A percentile compares a stretch with the other conserved stretches of the same genome.
Evolutionary conservation across 2,329 filamentous ascomycete species (phyloP).

Genomic region (Cyphellophora europaea): DNA sequence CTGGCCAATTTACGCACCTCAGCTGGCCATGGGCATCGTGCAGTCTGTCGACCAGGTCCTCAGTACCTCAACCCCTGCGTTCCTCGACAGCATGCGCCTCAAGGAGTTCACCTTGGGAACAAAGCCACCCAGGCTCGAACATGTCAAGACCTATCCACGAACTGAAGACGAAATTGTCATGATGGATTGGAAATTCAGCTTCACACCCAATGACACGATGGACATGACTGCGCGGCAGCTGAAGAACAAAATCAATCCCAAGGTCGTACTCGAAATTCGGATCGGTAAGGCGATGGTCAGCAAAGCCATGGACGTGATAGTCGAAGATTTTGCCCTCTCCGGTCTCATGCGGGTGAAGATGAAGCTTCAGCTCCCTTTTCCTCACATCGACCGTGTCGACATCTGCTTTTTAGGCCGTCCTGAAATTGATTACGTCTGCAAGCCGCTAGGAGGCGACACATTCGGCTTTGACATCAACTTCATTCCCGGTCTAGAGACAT

Average conservation of each 20-base stretch:
- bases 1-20: constrained; percentile 96
- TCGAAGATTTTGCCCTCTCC: constrained; percentile 94
- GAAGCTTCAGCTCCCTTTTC: constrained; percentile 92
- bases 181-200: constrained; percentile 99
- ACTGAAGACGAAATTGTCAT: constrained; percentile 90
- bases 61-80: constrained; percentile 81
- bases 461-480: constrained; percentile 99
- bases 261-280: constrained; percentile 87
- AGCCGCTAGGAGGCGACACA: constrained; percentile 87
- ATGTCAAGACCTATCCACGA: constrained; percentile 96
- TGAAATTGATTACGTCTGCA: constrained; percentile 92
- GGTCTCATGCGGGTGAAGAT: constrained; percentile 95
- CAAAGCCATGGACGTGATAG: constrained; percentile 93
- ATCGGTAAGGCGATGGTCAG: constrained; percentile 94
- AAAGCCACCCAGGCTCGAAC: constrained; percentile 91
- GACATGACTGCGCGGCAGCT: constrained; percentile 86
- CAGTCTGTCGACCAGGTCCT: constrained; percentile 92
- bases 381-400: constrained; percentile 88
- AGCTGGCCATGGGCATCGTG: constrained; percentile 84
- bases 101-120: constrained; percentile 89
- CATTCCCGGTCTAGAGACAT: constrained; percentile 84
- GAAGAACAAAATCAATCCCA: constrained; percentile 94
- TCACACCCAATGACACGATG: constrained; percentile 86
- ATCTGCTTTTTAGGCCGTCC: constrained; percentile 89
- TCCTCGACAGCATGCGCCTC: constrained; percentile 86